Evolutionary conservation across 768 basidiomycete species (phyloP).

Genomic region (Leccinum uliginosum): DNA sequence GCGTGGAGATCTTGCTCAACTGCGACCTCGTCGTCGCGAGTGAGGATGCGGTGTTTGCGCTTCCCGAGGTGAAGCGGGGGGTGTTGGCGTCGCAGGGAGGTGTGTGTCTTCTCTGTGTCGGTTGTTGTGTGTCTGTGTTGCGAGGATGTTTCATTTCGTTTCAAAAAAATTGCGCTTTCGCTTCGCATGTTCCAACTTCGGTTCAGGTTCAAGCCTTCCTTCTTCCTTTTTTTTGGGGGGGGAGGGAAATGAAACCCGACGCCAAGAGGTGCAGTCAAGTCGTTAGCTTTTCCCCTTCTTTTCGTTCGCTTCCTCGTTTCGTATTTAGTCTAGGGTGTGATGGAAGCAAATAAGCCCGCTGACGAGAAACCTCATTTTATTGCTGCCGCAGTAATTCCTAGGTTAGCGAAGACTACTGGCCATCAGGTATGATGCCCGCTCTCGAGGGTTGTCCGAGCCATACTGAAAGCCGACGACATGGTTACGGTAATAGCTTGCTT

Average conservation of each 20-base stretch:
- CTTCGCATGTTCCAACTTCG: background rate
- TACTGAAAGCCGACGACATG: slow-evolving; percentile 11
- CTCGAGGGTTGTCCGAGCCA: slow-evolving; percentile 5
- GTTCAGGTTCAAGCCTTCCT: background rate
- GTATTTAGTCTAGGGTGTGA: background rate
- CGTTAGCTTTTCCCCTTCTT: background rate
- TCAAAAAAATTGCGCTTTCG: background rate
- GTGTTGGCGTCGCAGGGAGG: slow-evolving; percentile 72
- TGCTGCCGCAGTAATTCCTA: slow-evolving; percentile 53
- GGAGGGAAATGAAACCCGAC: background rate
- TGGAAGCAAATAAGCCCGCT: slow-evolving; percentile 8
- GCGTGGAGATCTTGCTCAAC: slow-evolving; percentile 65
- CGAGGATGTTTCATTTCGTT: background rate
- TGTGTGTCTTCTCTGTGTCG: slow-evolving; percentile 27
- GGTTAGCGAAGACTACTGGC: slow-evolving; percentile 59
- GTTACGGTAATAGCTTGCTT: slow-evolving; percentile 48
- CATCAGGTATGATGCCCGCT: slow-evolving; percentile 58
- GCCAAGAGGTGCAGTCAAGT: background rate
- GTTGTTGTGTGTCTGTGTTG: background rate
- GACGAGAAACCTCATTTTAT: slow-evolving; percentile 1
- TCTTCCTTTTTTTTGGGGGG: background rate
- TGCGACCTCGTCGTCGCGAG: slow-evolving; percentile 74
- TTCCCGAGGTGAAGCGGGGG: slow-evolving; percentile 77
- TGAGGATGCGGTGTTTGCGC: slow-evolving; percentile 62
- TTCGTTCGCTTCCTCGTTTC: background rate